These are phyloP conservation scores for Aspergillus nomiae DNA, from an alignment of 2,329 filamentous ascomycete species.

Conservation along the genomic window DNA sequence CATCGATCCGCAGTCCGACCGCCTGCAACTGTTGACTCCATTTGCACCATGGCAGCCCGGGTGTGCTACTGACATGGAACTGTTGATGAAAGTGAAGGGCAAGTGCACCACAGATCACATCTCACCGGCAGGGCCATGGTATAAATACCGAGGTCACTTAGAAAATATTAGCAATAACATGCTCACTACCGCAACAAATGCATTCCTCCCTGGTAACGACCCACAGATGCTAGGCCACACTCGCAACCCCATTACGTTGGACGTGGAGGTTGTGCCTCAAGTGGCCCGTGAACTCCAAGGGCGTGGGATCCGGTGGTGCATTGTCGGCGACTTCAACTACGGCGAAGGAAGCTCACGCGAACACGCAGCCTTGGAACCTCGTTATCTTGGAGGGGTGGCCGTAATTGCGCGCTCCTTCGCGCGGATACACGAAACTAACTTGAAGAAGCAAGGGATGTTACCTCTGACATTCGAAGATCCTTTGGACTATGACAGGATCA, in stretches of 20 bases:
- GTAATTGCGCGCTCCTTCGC: slow-evolving; percentile 93
- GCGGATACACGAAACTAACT: slow-evolving; percentile 98
- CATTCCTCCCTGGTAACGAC: no score
- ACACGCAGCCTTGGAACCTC: slow-evolving; percentile 68
- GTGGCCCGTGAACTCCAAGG: no score
- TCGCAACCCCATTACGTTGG: no score
- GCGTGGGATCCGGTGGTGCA: no score
- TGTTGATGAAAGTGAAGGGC: slow-evolving; percentile 89
- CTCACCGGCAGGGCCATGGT: slow-evolving; percentile 81
- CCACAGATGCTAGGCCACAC: no score
- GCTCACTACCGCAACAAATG: slow-evolving; percentile 78
- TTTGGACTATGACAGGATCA: neutral
- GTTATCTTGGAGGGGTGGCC: slow-evolving; percentile 89
- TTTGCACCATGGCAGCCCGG: slow-evolving; percentile 50
- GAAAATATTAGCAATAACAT: slow-evolving; percentile 98
- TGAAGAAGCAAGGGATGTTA: slow-evolving; percentile 99
- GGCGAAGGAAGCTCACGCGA: no score
- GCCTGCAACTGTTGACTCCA: slow-evolving; percentile 20
- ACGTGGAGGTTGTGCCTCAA: no score
- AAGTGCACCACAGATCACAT: slow-evolving; percentile 96
- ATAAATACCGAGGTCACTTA: slow-evolving; percentile 97
- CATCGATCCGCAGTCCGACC: slow-evolving; percentile 17
- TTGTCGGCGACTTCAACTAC: no score
- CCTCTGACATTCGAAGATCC: slow-evolving; percentile 89
- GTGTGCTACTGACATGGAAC: slow-evolving; percentile 72